Percentiles rank a stretch among this genome's conserved stretches.
Evolutionary conservation across 176 grass and related monocot genomes (phyloP).

Genomic region (Tuctoria greenei): DNA sequence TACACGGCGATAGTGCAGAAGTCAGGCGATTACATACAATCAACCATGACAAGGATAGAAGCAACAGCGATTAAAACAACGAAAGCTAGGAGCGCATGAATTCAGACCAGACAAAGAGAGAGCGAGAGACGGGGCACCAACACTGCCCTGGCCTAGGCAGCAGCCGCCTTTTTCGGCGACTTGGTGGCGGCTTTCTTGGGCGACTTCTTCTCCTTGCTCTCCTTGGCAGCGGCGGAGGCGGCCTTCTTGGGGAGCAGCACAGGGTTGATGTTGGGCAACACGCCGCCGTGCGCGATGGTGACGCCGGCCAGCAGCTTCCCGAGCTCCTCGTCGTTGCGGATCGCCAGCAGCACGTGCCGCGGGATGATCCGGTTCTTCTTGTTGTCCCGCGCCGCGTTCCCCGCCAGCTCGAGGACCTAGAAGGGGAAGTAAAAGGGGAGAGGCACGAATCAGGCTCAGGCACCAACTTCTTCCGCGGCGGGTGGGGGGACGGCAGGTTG

Average conservation of each 20-base stretch:
- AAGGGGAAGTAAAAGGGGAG: background rate
- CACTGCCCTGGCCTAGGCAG: slow-evolving; percentile 32
- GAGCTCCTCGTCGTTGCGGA: slow-evolving; percentile 82
- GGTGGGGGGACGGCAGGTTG: background rate
- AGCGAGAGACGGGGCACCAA: background rate
- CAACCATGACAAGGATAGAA: slow-evolving; percentile 29
- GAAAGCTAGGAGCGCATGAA: slow-evolving; percentile 34
- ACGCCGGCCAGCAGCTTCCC: slow-evolving; percentile 72
- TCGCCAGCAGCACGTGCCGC: slow-evolving; percentile 71
- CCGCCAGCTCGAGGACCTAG: slow-evolving; percentile 69
- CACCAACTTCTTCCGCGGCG: slow-evolving; percentile 5
- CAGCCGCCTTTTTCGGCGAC: slow-evolving; percentile 55
- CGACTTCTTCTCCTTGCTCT: slow-evolving; percentile 54
- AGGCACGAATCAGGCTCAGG: slow-evolving; percentile 37
- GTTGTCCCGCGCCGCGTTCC: slow-evolving; percentile 82
- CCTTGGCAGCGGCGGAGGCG: slow-evolving; percentile 48
- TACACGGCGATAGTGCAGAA: slow-evolving; percentile 11
- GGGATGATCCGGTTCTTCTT: slow-evolving; percentile 84
- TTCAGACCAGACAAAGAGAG: background rate
- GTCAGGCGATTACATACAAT: slow-evolving; percentile 41
- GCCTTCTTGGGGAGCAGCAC: slow-evolving; percentile 72
- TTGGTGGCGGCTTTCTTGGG: slow-evolving; percentile 65
- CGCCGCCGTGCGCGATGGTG: slow-evolving; percentile 77
- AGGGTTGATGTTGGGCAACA: slow-evolving; percentile 81
- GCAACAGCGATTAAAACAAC: slow-evolving; percentile 12